phyloP scores from a whole-genome alignment of 768 basidiomycete species.

The Sistotremastrum suecicum region DNA sequence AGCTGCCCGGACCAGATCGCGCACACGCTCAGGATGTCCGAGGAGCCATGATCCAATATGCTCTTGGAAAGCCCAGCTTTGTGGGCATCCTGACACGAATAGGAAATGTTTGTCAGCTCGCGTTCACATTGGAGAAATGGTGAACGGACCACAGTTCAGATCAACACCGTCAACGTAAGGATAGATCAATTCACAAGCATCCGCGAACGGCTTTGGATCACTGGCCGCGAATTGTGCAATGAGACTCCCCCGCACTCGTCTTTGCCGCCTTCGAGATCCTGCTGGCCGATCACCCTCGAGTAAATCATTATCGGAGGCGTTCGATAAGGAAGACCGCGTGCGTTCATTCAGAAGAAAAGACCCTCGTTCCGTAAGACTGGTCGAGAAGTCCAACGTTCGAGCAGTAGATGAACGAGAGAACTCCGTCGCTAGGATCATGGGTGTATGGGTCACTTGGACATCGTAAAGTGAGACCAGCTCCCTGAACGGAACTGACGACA shows the following conservation, averaged over 20 bases:
- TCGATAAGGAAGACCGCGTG: conserved; percentile 1
- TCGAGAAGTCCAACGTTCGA: conserved; percentile 26
- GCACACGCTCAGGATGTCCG: conserved; percentile 19
- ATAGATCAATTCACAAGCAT: conserved; percentile 26
- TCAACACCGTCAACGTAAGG: conserved; percentile 32
- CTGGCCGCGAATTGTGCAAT: conserved; percentile 32
- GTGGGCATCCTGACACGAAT: conserved; percentile 23
- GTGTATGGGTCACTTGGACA: conserved; percentile 29
- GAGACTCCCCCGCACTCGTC: conserved; percentile 21
- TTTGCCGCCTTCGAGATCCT: conserved; percentile 3
- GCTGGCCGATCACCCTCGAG: background rate
- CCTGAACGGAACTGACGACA: conserved; percentile 22
- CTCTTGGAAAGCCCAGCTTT: conserved; percentile 28
- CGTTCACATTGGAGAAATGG: background rate
- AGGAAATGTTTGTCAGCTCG: background rate
- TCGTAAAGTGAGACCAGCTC: conserved; percentile 27
- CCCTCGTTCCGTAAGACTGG: conserved; percentile 22
- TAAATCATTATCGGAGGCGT: background rate
- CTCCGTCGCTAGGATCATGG: conserved; percentile 31
- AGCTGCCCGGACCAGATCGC: conserved; percentile 26
- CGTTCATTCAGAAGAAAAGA: conserved; percentile 21
- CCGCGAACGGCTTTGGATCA: conserved; percentile 23
- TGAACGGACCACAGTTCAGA: conserved; percentile 24
- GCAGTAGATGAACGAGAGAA: conserved; percentile 27
- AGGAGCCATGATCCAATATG: conserved; percentile 30